Evolutionary conservation across 768 basidiomycete genomes (phyloP).

Genomic region (Pisolithus sp.): DNA sequence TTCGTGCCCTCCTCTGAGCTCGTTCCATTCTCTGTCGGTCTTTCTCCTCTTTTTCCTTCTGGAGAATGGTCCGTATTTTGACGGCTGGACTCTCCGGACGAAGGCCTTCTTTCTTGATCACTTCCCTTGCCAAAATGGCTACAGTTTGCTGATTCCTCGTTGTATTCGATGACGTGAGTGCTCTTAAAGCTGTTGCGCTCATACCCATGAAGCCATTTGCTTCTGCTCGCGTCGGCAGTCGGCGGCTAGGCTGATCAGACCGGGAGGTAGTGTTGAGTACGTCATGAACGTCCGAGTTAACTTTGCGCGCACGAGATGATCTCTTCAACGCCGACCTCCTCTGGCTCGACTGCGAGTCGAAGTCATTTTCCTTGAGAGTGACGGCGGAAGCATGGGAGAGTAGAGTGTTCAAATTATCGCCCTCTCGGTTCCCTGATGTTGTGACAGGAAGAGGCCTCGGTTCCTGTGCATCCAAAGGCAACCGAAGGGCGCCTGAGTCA

Average conservation of each 20-base stretch:
- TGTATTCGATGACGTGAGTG: slow-evolving; percentile 70
- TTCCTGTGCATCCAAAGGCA: not conserved
- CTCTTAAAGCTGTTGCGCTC: slow-evolving; percentile 61
- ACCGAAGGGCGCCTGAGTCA: not conserved
- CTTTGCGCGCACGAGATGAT: slow-evolving; percentile 43
- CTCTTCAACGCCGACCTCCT: slow-evolving; percentile 36
- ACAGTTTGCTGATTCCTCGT: slow-evolving; percentile 62
- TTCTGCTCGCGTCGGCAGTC: slow-evolving; percentile 28
- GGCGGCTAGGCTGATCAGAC: slow-evolving; percentile 39
- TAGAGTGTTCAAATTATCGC: slow-evolving; percentile 5
- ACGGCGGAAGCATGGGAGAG: slow-evolving; percentile 12
- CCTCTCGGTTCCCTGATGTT: slow-evolving; percentile 12
- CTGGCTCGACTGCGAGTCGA: not conserved
- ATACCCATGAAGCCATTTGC: slow-evolving; percentile 53
- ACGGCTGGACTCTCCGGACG: slow-evolving; percentile 77
- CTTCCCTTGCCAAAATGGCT: slow-evolving; percentile 58
- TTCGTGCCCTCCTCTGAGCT: slow-evolving; percentile 52
- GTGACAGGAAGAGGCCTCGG: not conserved
- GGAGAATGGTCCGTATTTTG: slow-evolving; percentile 60
- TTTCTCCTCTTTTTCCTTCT: slow-evolving; percentile 63
- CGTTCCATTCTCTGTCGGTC: slow-evolving; percentile 48
- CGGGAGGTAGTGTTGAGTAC: slow-evolving; percentile 32
- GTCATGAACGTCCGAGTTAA: slow-evolving; percentile 30
- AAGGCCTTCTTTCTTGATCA: slow-evolving; percentile 60
- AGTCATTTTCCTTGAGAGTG: not conserved